phyloP scores from a whole-genome alignment of 148 eudicot genomes.

The Camellia japonica region DNA sequence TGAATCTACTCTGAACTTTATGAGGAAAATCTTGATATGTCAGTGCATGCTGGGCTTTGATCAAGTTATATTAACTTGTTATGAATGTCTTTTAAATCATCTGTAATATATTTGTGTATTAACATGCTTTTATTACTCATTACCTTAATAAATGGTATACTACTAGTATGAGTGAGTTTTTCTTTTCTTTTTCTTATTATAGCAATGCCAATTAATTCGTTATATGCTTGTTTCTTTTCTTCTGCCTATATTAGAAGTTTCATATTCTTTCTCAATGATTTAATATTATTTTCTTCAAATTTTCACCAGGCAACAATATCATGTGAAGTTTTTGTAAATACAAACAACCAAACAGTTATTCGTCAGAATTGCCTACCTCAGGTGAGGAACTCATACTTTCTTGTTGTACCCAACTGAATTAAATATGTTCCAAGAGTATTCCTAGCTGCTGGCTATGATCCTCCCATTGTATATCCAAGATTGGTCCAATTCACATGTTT shows the following conservation, averaged over 20 bases:
- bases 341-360: conserved; percentile 41
- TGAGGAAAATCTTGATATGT: background rate
- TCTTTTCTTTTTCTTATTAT: background rate
- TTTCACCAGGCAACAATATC: conserved; percentile 42
- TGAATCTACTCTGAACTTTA: background rate
- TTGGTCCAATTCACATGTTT: background rate
- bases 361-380: conserved; percentile 56
- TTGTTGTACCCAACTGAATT: background rate
- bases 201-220: background rate
- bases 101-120: background rate
- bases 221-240: background rate
- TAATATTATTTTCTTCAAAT: background rate
- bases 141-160: background rate
- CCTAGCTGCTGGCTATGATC: background rate
- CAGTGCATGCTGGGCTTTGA: background rate
- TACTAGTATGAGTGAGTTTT: background rate
- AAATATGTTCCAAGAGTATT: background rate
- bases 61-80: background rate
- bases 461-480: background rate
- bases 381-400: conserved; percentile 28
- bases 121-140: background rate
- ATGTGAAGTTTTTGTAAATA: conserved; percentile 53
- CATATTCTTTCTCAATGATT: background rate
- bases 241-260: background rate
- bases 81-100: background rate